Base-by-base conservation (phyloP, 768 basidiomycete species). In the Krasilnikovozyma curviuscula region DNA sequence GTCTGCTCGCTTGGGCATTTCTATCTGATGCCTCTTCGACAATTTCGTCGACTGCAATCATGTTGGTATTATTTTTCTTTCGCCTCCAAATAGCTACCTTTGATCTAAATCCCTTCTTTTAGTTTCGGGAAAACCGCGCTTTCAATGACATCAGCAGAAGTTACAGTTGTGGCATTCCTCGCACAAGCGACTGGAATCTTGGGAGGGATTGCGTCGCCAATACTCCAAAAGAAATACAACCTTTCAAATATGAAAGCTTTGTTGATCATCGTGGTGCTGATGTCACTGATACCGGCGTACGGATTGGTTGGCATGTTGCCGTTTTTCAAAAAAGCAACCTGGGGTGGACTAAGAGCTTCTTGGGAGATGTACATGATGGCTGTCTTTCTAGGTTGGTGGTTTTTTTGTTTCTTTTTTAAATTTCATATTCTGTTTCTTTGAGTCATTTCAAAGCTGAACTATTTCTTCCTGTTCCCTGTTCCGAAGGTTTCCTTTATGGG, bases 1-100 rank as follows among this genome's bases (percentile, higher is more conserved):
- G n/a, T 57, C 77, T 95, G 35, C 73, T 78, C 5, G 85, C 91
- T 0, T 95, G 89, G 88, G 89, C 93, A 62, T 71, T 97, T 12
- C 73, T 97, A 21, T 84, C 82, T 1, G 89, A 97, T 57, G 83
- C 3, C 21, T 40, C 44, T n/a, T 24, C 50, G 0, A 93, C 89
- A 0, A 80, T 93, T 39, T 86, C 85, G 0, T 83, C 83, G 0
- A 85, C 84, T 0, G 83, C 91, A 0, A 74, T 95, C 46, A 73
- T 98, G 45, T 46, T 18, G 28, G 45, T 38, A 13, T n/a, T n/a
- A 12, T 19, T 3, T 18, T 7, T 12, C 14, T 19, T 13, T 1
- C 28, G 12, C 4, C 6, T 30, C 19, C 43, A 29, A 24, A 16
- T 7, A 7, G 12, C 31, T 23, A 7, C 13, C 19, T 23, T 23